Base-by-base conservation (phyloP, 2,329 filamentous ascomycete genomes). In the Rhinocladiella mackenziei region DNA sequence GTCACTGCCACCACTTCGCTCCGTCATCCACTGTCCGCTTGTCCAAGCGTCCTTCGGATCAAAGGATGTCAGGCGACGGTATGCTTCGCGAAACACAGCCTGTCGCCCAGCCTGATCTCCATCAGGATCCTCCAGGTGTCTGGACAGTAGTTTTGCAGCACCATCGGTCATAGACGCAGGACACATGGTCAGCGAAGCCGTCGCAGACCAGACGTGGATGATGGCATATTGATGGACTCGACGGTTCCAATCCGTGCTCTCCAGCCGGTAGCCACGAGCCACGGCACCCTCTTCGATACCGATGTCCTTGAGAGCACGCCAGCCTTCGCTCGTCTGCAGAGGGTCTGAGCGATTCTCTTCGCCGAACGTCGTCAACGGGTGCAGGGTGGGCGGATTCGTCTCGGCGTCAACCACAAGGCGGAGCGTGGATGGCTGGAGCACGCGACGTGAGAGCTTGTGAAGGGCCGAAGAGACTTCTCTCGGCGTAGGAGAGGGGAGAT, bases 101-200 rank as follows among this genome's bases (percentile, higher is more conserved):
- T 7, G 7, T 7, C 23, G 23, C 7, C 23, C 23, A 7, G 23
- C 7, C 23, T 26, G 23, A 11, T 26, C 23, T 7, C 23, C 23
- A 26, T 26, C 23, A 11, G 23, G 23, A 26, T 26, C 23, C 23
- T 11, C 7, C 23, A 26, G 23, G 23, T 26, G 23, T 26, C 23
- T 7, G 23, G 23, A 26, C 2, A 30, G 53, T 18, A 66, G 56
- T 9, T 61, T 59, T 13, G 63, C 62, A 4, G 63, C 63, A 4
- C 63, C 63, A 35, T 65, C 62, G 1, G 58, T 63, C 81, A 85
- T 85, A 13, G 77, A 77, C 11, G 76, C 76, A 0, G 81, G 82
- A 53, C 81, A 86, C 0, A 75, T 75, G 2, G 80, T 79, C 50
- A 76, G 74, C 1, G 77, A 78, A 2, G 72, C 74, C 0, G 78